A percentile compares a stretch with the other conserved stretches of the same genome.
Conservation (phyloP, 176 grass and related monocot species). For the Oropetium thomaeum region DNA sequence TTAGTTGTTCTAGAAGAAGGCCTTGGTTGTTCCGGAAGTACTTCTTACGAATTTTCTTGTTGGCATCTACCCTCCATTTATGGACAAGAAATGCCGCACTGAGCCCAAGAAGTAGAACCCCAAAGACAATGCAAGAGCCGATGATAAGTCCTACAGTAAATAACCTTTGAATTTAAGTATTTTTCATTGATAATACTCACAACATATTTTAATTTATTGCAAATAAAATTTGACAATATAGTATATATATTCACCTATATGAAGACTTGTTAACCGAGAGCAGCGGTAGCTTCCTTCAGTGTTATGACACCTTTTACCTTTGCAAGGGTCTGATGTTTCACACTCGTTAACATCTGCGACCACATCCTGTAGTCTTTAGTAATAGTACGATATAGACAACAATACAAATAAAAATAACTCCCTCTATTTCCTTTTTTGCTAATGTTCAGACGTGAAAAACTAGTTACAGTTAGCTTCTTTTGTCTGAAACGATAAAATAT, state of each 20-base stretch:
- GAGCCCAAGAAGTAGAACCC: neutral
- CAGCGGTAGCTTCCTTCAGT: neutral
- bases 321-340: neutral
- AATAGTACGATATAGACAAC: neutral
- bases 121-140: neutral
- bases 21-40: constrained; percentile 31
- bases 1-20: neutral
- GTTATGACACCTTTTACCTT: constrained; percentile 9
- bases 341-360: constrained; percentile 34
- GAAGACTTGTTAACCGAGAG: too few species aligned
- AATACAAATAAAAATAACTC: neutral
- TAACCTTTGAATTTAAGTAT: too few species aligned
- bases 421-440: too few species aligned
- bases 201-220: neutral
- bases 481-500: too few species aligned
- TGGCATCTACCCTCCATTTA: neutral
- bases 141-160: too few species aligned
- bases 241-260: too few species aligned
- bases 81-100: neutral
- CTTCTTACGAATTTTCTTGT: constrained; percentile 5
- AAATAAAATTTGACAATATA: too few species aligned
- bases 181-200: neutral
- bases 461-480: too few species aligned
- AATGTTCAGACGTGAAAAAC: too few species aligned
- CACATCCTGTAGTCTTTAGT: neutral